phyloP scores from a whole-genome alignment of 2,329 filamentous ascomycete genomes.

The Phoma sp. region DNA sequence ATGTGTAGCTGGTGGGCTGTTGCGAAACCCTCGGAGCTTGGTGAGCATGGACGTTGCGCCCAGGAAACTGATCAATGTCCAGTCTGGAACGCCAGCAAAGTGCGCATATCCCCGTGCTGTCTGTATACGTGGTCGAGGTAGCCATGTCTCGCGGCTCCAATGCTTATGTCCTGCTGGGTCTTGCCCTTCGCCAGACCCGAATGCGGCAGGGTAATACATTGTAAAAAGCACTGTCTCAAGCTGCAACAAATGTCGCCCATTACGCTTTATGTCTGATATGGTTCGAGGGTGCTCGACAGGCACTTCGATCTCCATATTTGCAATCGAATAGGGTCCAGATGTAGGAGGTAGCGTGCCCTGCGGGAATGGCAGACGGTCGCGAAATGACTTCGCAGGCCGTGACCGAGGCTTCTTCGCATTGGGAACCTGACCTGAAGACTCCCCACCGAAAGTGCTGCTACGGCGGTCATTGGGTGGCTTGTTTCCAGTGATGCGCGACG shows the following conservation, averaged over 20 bases:
- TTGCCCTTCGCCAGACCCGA: conserved; percentile 50
- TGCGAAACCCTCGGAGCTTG: conserved; percentile 69
- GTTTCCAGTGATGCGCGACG: conserved; percentile 38
- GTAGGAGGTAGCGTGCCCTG: conserved; percentile 58
- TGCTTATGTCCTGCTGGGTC: conserved; percentile 52
- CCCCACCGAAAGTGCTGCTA: conserved; percentile 23
- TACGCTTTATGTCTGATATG: conserved; percentile 60
- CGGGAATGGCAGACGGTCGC: conserved; percentile 56
- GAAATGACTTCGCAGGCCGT: conserved; percentile 56
- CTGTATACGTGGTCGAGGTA: conserved; percentile 64
- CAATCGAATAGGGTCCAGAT: conserved; percentile 60
- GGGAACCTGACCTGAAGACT: conserved; percentile 44
- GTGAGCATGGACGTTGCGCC: conserved; percentile 68
- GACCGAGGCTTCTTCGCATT: conserved; percentile 58
- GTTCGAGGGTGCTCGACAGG: conserved; percentile 56
- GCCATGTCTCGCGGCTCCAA: conserved; percentile 66
- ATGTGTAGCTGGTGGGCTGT: conserved; percentile 64
- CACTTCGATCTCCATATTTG: conserved; percentile 63
- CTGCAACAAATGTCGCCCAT: conserved; percentile 58
- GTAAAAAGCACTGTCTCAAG: conserved; percentile 69
- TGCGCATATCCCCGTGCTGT: conserved; percentile 69
- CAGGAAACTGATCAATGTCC: conserved; percentile 61
- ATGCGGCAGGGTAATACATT: conserved; percentile 69
- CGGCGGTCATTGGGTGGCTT: conserved; percentile 27
- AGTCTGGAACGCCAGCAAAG: conserved; percentile 61